Base-by-base conservation (phyloP, 805 yeast genomes). In the Metschnikowia dekortorum region DNA sequence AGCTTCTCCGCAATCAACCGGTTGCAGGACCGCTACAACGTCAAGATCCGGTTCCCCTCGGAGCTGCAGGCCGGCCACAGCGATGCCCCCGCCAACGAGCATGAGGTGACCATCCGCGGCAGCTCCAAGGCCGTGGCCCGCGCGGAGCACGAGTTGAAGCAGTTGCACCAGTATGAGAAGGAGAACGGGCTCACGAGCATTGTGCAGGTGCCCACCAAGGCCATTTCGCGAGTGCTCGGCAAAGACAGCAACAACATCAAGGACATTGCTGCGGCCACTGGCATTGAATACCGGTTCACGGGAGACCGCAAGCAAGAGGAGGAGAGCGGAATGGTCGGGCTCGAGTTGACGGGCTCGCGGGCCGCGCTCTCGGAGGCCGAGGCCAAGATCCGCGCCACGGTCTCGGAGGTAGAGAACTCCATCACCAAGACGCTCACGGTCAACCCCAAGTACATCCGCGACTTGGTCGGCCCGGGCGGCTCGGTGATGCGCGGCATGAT, bases 201-300 rank as follows among this genome's bases (percentile, higher is more conserved):
- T n/a, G 65, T 92, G 38, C 64, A 71, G 43, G 84, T 94, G 46
- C 95, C 97, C 36, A 65, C 76, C 39, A 80, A 78, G 53, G 84
- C 89, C n/a, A 79, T 92, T 52, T 79, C 97, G 18, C 79, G 89
- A 63, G 83, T 94, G 51, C 90, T 94, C 65, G 99, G 99, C 61
- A 89, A 87, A 62, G 76, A 78, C 53, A 97, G 98, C 64, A 92
- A 88, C 53, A 80, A 78, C 46, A 85, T 94, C 61, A 87, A 84
- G 54, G 88, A 86, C 62, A 84, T 95, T 51, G 81, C 88, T 53
- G 90, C 85, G 46, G 81, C 78, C 38, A 71, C 83, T 36, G 87
- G 85, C 42, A 81, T 83, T 46, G 84, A 83, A 56, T 75, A 81
- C 65, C 63, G 67, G 46, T 71, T 74, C 56, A 63, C 64, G 52